phyloP scores from a whole-genome alignment of 1,284 basidiomycete genomes.

The Stereum hirsutum region DNA sequence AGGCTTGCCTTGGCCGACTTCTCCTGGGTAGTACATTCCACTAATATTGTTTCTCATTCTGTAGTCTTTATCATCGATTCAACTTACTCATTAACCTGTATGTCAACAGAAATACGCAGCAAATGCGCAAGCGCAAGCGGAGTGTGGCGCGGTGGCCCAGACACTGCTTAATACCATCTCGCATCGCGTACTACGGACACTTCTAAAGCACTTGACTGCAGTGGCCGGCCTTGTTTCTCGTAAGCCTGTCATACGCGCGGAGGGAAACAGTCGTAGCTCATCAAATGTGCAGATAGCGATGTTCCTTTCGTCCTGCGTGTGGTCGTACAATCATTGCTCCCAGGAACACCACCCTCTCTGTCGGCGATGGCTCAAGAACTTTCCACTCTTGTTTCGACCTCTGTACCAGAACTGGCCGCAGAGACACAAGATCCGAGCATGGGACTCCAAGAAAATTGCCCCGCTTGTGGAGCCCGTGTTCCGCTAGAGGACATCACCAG shows the following conservation, averaged over 20 bases:
- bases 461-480: constrained; percentile 53
- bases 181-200: constrained; percentile 39
- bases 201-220: constrained; percentile 47
- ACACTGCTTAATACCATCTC: constrained; percentile 41
- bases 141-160: constrained; percentile 43
- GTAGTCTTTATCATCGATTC: too few relatives aligned
- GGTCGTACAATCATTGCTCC: constrained; percentile 42
- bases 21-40: constrained; percentile 40
- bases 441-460: constrained; percentile 49
- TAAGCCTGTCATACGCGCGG: constrained; percentile 19
- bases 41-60: background rate
- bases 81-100: background rate
- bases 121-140: constrained; percentile 23
- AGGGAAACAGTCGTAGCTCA: constrained; percentile 1
- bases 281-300: constrained; percentile 35
- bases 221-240: constrained; percentile 34
- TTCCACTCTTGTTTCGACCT: constrained; percentile 27
- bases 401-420: constrained; percentile 17
- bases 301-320: constrained; percentile 47
- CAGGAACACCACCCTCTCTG: constrained; percentile 39
- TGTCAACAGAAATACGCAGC: constrained; percentile 8
- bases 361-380: constrained; percentile 40
- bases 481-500: constrained; percentile 44
- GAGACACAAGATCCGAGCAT: constrained; percentile 13
- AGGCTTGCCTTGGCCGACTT: constrained; percentile 50